A percentile compares a stretch with the other conserved stretches of the same genome.
phyloP scores from a whole-genome alignment of 495 filamentous ascomycete species.

The Penicillium riverlandense region DNA sequence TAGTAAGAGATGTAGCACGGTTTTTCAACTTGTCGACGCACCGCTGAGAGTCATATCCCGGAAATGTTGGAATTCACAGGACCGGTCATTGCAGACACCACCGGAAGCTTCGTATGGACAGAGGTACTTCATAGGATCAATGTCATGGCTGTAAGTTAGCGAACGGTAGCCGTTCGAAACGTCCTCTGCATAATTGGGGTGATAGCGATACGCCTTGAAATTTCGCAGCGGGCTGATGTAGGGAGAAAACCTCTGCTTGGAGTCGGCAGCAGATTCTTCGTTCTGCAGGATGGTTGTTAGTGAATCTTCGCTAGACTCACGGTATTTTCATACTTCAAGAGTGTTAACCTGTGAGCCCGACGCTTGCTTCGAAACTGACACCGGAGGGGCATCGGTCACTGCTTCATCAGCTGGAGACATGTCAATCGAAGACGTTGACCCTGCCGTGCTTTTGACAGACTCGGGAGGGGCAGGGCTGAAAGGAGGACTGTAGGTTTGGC shows the following conservation, averaged over 20 bases:
- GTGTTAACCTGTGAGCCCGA: conserved; percentile 20
- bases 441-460: conserved; percentile 12
- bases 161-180: conserved; percentile 76
- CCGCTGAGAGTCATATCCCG: conserved; percentile 67
- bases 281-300: conserved; percentile 20
- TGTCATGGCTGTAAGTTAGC: conserved; percentile 84
- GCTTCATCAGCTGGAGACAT: conserved; percentile 17
- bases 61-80: conserved; percentile 74
- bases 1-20: conserved; percentile 16
- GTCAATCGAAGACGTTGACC: conserved; percentile 10
- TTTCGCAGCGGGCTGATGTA: conserved; percentile 77
- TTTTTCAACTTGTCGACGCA: conserved; percentile 53
- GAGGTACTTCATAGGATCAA: conserved; percentile 63
- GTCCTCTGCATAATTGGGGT: conserved; percentile 62
- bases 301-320: conserved; percentile 2
- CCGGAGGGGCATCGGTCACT: conserved; percentile 27
- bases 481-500: conserved; percentile 30
- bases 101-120: conserved; percentile 69
- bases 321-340: conserved; percentile 31
- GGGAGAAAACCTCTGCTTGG: conserved; percentile 48
- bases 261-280: conserved; percentile 5
- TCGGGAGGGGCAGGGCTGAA: conserved; percentile 26
- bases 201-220: conserved; percentile 86
- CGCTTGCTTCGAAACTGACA: conserved; percentile 10
- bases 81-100: conserved; percentile 67